Conservation (phyloP, 2,329 filamentous ascomycete species). For the Scleromitrula shiraiana region DNA sequence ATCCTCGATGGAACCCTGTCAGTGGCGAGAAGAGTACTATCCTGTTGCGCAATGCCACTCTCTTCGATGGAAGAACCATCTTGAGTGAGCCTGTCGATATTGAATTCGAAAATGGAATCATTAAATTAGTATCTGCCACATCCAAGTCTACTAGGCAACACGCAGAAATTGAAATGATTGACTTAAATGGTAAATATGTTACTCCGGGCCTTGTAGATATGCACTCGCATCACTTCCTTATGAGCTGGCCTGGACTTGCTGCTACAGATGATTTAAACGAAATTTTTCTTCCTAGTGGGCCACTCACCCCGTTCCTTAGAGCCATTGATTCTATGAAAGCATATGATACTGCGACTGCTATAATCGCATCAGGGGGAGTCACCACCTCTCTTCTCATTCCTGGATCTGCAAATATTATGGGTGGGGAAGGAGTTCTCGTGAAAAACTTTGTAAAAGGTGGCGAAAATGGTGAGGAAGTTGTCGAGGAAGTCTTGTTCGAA, state of each 20-base stretch:
- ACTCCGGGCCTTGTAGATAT: constrained; percentile 40
- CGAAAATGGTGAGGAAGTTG: constrained; percentile 31
- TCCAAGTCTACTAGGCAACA: constrained; percentile 11
- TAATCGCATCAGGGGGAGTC: constrained; percentile 38
- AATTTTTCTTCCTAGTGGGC: constrained; percentile 26
- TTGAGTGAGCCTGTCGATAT: constrained; percentile 32
- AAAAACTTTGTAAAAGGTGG: constrained; percentile 35
- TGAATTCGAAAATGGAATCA: constrained; percentile 33
- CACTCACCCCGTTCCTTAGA: constrained; percentile 34
- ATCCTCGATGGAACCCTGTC: constrained; percentile 35
- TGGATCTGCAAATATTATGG: constrained; percentile 38
- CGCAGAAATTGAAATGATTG: constrained; percentile 18
- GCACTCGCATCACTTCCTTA: constrained; percentile 36
- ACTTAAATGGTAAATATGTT: constrained; percentile 34
- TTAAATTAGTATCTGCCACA: constrained; percentile 27
- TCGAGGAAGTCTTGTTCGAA: constrained; percentile 37
- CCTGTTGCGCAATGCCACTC: constrained; percentile 34
- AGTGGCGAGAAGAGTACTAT: constrained; percentile 33
- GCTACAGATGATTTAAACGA: constrained; percentile 34
- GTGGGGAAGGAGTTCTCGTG: constrained; percentile 36
- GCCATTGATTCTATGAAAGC: constrained; percentile 36
- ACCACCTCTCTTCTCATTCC: constrained; percentile 40
- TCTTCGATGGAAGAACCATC: constrained; percentile 37
- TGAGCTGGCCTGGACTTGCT: constrained; percentile 30
- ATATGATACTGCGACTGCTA: constrained; percentile 32